Conservation (phyloP, 495 filamentous ascomycete species). For the Chaetomium tenue region DNA sequence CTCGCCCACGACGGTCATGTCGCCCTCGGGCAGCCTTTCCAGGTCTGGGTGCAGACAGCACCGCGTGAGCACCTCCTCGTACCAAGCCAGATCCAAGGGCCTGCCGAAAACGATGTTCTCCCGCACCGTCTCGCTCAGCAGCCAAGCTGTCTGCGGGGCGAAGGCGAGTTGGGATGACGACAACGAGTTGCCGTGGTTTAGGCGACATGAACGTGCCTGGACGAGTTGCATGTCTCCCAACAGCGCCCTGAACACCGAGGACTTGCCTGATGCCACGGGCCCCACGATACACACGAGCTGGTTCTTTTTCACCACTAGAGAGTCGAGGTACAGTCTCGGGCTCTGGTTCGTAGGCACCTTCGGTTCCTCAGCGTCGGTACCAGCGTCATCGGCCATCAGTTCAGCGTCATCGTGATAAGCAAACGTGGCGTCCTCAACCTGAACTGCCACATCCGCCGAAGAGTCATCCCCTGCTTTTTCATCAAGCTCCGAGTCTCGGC, state of each 20-base stretch:
- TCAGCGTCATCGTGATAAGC: too few relatives aligned
- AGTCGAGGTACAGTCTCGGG: too few relatives aligned
- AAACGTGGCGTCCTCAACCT: too few relatives aligned
- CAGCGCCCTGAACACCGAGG: conserved; percentile 24
- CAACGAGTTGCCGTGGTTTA: conserved; percentile 14
- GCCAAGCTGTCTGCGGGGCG: conserved; percentile 40
- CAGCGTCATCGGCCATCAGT: too few relatives aligned
- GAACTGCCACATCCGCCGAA: too few relatives aligned
- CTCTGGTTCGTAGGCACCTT: too few relatives aligned
- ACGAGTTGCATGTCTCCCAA: conserved; percentile 26
- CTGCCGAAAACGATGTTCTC: conserved; percentile 47
- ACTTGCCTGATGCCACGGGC: conserved; percentile 24
- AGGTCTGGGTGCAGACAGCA: conserved; percentile 80
- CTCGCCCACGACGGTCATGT: conserved; percentile 81
- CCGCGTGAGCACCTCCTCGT: conserved; percentile 74
- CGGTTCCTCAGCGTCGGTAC: too few relatives aligned
- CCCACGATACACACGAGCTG: conserved; percentile 4
- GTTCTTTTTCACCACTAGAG: too few relatives aligned
- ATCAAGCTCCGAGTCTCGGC: too few relatives aligned
- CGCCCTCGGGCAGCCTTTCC: conserved; percentile 73
- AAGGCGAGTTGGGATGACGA: conserved; percentile 16
- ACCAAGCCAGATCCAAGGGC: conserved; percentile 58
- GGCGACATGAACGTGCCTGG: conserved; percentile 12
- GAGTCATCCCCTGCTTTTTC: too few relatives aligned
- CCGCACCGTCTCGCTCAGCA: conserved; percentile 44